phyloP scores from a whole-genome alignment of 257 asterid genomes.

The Solanum virginianum region DNA sequence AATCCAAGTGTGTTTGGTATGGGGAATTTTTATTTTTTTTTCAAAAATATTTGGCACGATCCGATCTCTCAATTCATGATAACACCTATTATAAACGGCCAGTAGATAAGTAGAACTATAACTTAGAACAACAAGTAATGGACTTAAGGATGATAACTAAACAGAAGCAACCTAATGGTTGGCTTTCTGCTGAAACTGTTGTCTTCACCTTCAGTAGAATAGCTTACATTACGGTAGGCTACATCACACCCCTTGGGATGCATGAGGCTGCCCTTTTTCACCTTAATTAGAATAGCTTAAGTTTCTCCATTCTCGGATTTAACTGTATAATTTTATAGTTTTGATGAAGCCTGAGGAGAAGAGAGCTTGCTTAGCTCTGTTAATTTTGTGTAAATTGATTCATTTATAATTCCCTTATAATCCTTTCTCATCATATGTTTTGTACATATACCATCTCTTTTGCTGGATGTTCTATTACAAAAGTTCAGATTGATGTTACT shows the following conservation, averaged over 20 bases:
- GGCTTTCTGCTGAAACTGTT: conserved; percentile 32
- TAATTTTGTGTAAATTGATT: conserved; percentile 11
- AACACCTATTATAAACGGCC: no score
- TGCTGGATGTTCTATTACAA: neutral
- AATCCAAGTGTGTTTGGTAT: no score
- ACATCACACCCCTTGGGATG: neutral
- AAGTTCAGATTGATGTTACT: neutral
- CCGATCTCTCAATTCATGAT: no score
- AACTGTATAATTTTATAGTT: conserved; percentile 9
- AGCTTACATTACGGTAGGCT: neutral
- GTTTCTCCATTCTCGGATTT: neutral
- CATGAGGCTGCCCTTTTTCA: neutral
- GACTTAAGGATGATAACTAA: no score
- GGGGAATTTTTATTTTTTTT: no score
- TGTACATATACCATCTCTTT: neutral
- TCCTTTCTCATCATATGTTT: neutral
- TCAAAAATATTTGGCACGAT: no score
- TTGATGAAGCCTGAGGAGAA: neutral
- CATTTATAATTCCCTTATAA: neutral
- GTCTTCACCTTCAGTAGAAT: conserved; percentile 23
- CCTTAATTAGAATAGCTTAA: conserved; percentile 17
- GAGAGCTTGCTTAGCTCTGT: conserved; percentile 2
- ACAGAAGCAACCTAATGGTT: conserved; percentile 1
- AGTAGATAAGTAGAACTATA: no score
- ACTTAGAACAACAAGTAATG: no score